phyloP scores from a whole-genome alignment of 2,329 filamentous ascomycete species.

The Alternaria brassicicola region DNA sequence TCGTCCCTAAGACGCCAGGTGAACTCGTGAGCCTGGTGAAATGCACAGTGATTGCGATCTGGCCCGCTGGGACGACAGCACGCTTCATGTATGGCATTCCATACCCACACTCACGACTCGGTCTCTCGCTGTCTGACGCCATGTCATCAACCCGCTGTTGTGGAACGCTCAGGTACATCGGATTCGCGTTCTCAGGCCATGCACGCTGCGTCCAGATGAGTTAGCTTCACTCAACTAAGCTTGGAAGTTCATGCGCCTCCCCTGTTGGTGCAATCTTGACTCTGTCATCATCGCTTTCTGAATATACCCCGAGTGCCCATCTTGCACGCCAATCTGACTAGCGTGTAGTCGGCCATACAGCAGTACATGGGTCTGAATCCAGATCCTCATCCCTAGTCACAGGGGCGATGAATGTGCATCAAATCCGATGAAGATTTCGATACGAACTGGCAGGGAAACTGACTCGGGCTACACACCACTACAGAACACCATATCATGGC shows the following conservation, averaged over 20 bases:
- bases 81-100: neutral
- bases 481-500: constrained; percentile 1
- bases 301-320: neutral
- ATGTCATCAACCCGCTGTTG: constrained; percentile 3
- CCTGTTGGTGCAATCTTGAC: constrained; percentile 6
- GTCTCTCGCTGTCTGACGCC: neutral
- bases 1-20: neutral
- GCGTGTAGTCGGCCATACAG: constrained; percentile 13
- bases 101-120: neutral
- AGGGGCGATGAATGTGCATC: constrained; percentile 1
- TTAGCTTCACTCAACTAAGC: constrained; percentile 8
- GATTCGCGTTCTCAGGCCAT: constrained; percentile 15
- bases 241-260: constrained; percentile 4
- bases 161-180: constrained; percentile 14
- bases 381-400: neutral
- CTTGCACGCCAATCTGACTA: constrained; percentile 2
- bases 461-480: constrained; percentile 12
- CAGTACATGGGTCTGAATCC: neutral
- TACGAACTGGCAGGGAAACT: constrained; percentile 4
- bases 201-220: constrained; percentile 3
- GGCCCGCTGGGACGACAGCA: neutral
- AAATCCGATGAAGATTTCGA: constrained; percentile 3
- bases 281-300: constrained; percentile 10
- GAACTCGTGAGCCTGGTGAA: neutral
- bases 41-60: neutral